phyloP scores from a whole-genome alignment of 805 yeast genomes.

The Lipomyces spencermartinsiae region DNA sequence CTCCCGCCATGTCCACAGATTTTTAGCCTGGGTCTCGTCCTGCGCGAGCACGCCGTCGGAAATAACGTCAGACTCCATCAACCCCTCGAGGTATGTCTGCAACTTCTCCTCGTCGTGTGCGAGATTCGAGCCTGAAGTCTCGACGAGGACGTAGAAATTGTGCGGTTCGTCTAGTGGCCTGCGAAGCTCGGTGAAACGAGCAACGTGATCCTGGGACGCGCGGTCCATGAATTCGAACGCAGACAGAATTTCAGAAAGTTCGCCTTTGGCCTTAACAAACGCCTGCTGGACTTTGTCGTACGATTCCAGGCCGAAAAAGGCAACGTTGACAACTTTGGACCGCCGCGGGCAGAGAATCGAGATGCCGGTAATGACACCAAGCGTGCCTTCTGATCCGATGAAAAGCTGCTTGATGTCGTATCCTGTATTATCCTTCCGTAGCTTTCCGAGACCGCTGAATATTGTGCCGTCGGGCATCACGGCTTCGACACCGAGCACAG shows the following conservation, averaged over 20 bases:
- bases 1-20: constrained; percentile 96
- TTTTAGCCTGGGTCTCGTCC: constrained; percentile 83
- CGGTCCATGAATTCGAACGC: constrained; percentile 96
- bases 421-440: constrained; percentile 95
- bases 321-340: constrained; percentile 85
- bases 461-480: constrained; percentile 91
- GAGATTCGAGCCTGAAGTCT: constrained; percentile 93
- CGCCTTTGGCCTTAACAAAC: constrained; percentile 76
- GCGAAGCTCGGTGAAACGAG: constrained; percentile 57
- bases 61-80: constrained; percentile 83
- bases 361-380: constrained; percentile 89
- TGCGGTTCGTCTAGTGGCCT: constrained; percentile 85
- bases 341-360: constrained; percentile 89
- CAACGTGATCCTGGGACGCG: constrained; percentile 67
- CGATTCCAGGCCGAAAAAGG: constrained; percentile 79
- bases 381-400: constrained; percentile 92
- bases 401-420: constrained; percentile 90
- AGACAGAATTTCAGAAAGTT: constrained; percentile 82
- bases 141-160: constrained; percentile 90
- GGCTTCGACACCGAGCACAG: constrained; percentile 88
- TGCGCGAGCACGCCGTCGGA: constrained; percentile 96
- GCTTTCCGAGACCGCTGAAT: constrained; percentile 76
- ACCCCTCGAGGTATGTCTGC: constrained; percentile 79
- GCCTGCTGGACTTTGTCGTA: constrained; percentile 85
- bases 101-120: constrained; percentile 93